Base-by-base conservation (phyloP, 768 basidiomycete species). In the Pleurotus pulmonarius region DNA sequence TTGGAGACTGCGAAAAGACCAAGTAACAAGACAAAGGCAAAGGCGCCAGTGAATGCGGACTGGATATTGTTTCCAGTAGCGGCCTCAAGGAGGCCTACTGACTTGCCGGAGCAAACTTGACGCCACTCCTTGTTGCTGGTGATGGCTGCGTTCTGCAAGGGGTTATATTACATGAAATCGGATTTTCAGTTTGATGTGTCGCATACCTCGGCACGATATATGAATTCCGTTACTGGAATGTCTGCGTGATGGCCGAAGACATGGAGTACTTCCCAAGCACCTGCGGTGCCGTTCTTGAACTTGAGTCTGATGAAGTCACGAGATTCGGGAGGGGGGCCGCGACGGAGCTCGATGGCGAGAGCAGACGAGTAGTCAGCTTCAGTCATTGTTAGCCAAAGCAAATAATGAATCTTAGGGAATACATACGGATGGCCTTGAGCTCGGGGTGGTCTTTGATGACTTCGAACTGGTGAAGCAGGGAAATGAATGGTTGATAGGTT, bases 401-500 rank as follows among this genome's bases (percentile, higher is more conserved):
- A 2, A 20, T n/a, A 60, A 11, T 45, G 1, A 39, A 18, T 5
- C 16, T 47, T 11, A 44, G 38, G 43, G 20, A 11, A 11, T 22
- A 82, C 88, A 66, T 65, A 90, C 88, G 87, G 59, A 91, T 80
- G 41, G 76, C 83, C 48, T 73, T 70, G 60, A 87, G 69, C 54
- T 86, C 80, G 1, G 88, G 86, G 66, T 83, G 70, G 24, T 79
- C 71, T 59, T 80, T 73, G 61, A 70, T 62, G 56, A 87, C 72
- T 56, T 87, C 88, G 16, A 90, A 83, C 70, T 88, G 81, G 67
- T 86, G 83, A 82, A 94, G 88, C 69, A 94, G 78, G 3, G 90
- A 92, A 65, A 94, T 86, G 82, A 95, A 92, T 12, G 92, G 87
- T 70, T 94, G 92, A 77, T 94, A 94, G 60, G 90, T 89, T 13